Evolutionary conservation across 169 alveolate genomes (phyloP).

Genomic region (Perkinsus olseni): DNA sequence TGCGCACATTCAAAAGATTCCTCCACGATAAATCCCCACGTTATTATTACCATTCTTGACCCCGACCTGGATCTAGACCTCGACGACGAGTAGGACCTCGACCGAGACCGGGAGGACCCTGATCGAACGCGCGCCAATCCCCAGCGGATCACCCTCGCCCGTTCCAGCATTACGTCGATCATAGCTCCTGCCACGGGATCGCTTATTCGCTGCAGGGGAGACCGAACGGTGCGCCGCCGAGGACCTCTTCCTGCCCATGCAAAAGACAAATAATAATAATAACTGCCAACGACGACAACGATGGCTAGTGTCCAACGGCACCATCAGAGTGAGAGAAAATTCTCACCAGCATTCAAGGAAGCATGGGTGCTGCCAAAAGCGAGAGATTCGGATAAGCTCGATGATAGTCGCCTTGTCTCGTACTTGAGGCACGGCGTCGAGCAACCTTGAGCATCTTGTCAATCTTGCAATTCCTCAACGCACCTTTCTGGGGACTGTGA

Average conservation of each 20-base stretch:
- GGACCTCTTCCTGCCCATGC: not conserved
- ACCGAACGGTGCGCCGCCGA: not conserved
- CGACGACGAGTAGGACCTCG: not conserved
- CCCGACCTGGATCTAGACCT: not conserved
- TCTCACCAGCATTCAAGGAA: no score
- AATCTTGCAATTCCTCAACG: not conserved
- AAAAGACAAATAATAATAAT: not conserved
- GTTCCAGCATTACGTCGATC: not conserved
- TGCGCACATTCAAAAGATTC: not conserved
- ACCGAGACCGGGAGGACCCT: not conserved
- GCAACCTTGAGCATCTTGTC: not conserved
- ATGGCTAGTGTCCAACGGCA: no score
- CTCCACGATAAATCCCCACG: not conserved
- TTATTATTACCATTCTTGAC: not conserved
- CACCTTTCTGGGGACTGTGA: not conserved
- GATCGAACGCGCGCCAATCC: not conserved
- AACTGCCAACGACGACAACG: no score
- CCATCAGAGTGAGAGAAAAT: no score
- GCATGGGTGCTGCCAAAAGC: no score
- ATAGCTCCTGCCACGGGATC: not conserved
- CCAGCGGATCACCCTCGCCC: not conserved
- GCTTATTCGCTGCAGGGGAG: not conserved
- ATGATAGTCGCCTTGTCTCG: no score
- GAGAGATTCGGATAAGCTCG: no score
- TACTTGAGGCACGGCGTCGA: no score